Evolutionary conservation across 1,139 yeast genomes (phyloP).

Genomic region (Candida labiduridarum): DNA sequence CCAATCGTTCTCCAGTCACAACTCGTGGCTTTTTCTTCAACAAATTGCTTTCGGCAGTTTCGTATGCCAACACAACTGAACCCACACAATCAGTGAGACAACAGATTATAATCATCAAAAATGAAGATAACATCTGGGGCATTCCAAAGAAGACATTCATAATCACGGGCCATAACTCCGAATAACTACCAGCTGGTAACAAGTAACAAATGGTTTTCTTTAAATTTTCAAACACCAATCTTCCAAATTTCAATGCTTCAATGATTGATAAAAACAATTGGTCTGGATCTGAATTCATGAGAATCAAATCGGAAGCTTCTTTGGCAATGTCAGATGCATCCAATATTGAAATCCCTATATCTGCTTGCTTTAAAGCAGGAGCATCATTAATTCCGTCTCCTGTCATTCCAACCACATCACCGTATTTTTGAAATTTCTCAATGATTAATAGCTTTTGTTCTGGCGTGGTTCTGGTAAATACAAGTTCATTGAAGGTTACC

Average conservation of each 20-base stretch:
- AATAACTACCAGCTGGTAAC: constrained; percentile 56
- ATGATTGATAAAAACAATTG: constrained; percentile 48
- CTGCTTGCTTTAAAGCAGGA: constrained; percentile 53
- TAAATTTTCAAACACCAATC: constrained; percentile 55
- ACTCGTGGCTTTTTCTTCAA: constrained; percentile 47
- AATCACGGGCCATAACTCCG: constrained; percentile 57
- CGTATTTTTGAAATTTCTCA: constrained; percentile 47
- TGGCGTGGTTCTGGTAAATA: constrained; percentile 57
- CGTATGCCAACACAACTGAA: constrained; percentile 49
- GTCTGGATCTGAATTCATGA: constrained; percentile 24
- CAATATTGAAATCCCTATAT: constrained; percentile 54
- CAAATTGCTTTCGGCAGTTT: constrained; percentile 47
- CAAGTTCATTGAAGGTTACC: constrained; percentile 42
- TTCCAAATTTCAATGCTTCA: constrained; percentile 49
- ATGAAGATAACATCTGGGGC: constrained; percentile 54
- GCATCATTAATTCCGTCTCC: constrained; percentile 61
- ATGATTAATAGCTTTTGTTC: constrained; percentile 54
- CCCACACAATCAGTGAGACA: constrained; percentile 51
- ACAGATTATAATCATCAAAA: constrained; percentile 54
- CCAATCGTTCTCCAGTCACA: constrained; percentile 45
- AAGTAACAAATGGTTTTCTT: constrained; percentile 52
- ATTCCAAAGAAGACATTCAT: constrained; percentile 51
- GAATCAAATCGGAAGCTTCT: constrained; percentile 56
- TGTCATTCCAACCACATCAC: constrained; percentile 52
- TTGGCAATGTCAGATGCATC: constrained; percentile 60